A percentile compares a stretch with the other conserved stretches of the same genome.
phyloP scores from a whole-genome alignment of 352 stramenopile species.

The Saprolegnia diclina region DNA sequence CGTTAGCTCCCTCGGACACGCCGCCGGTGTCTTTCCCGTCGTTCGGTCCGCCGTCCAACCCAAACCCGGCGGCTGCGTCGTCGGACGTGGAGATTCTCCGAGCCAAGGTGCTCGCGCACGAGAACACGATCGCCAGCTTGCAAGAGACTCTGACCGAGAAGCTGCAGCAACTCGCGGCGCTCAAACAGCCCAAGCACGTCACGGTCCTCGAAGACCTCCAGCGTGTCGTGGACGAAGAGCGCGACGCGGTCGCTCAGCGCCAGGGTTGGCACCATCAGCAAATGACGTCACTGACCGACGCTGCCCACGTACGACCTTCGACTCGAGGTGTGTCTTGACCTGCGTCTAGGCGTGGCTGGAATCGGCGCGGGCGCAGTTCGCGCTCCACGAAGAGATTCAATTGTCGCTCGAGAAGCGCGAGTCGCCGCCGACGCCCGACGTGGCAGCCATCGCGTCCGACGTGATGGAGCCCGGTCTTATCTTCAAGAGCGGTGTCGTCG shows the following conservation, averaged over 20 bases:
- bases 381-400: slow-evolving; percentile 1
- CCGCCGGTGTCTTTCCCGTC: background rate
- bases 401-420: background rate
- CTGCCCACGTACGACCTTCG: background rate
- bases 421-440: background rate
- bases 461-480: slow-evolving; percentile 64
- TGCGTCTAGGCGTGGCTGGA: slow-evolving; percentile 10
- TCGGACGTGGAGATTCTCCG: background rate
- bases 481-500: slow-evolving; percentile 68
- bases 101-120: background rate
- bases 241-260: slow-evolving; percentile 5
- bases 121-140: slow-evolving; percentile 3
- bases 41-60: slow-evolving; percentile 1
- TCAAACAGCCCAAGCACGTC: slow-evolving; percentile 17
- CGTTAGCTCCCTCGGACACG: background rate
- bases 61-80: background rate
- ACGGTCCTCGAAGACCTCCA: slow-evolving; percentile 8
- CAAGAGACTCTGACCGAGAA: slow-evolving; percentile 23
- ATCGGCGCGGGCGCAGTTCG: background rate
- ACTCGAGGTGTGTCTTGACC: background rate
- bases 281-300: background rate
- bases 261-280: slow-evolving; percentile 1
- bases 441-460: background rate
- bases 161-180: slow-evolving; percentile 20
- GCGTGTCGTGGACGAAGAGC: slow-evolving; percentile 12